phyloP scores from a whole-genome alignment of 2,329 filamentous ascomycete species.

The Aspergillus novoparasiticus region DNA sequence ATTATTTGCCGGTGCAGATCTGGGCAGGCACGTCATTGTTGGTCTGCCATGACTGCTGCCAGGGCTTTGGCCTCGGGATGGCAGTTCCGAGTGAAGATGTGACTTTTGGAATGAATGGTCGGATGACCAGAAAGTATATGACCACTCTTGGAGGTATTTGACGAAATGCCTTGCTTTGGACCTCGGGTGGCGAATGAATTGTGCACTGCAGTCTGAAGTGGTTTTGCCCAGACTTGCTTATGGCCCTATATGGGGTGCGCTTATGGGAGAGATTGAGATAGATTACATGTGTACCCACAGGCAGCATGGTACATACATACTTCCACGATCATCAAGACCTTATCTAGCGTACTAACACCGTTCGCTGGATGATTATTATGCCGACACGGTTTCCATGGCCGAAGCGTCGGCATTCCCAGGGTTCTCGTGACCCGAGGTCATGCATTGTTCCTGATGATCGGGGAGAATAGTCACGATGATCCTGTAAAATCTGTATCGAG shows the following conservation, averaged over 20 bases:
- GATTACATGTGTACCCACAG: background rate
- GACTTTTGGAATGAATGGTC: background rate
- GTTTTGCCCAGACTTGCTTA: background rate
- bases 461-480: background rate
- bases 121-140: background rate
- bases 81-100: background rate
- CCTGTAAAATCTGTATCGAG: background rate
- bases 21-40: conserved; percentile 39
- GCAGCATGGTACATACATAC: background rate
- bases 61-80: background rate
- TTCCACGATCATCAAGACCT: background rate
- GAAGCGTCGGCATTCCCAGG: background rate
- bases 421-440: conserved; percentile 4
- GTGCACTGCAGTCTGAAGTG: background rate
- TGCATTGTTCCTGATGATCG: conserved; percentile 2
- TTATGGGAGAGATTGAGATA: background rate
- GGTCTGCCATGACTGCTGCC: conserved; percentile 3
- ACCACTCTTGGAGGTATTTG: background rate
- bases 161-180: background rate
- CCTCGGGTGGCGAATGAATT: background rate
- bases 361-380: background rate
- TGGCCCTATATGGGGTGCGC: background rate
- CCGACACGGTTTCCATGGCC: background rate
- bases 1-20: conserved; percentile 49
- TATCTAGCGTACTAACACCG: too few relatives aligned